Evolutionary conservation across 176 grass and related monocot genomes (phyloP).

Genomic region (Zea luxurians): DNA sequence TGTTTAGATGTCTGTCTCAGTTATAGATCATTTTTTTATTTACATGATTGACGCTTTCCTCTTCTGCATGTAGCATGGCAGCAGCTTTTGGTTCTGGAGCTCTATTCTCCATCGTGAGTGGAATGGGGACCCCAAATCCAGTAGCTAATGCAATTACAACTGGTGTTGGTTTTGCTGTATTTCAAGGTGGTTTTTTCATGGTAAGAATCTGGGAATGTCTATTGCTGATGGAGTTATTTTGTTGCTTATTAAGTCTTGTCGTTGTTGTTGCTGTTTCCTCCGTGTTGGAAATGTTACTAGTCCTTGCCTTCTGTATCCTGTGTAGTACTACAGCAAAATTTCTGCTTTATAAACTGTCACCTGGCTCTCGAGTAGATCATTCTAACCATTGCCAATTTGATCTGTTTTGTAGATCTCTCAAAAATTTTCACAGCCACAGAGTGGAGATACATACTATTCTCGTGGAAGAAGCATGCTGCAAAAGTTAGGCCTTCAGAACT

Average conservation of each 20-base stretch:
- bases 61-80: slow-evolving; percentile 74
- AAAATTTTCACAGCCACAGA: slow-evolving; percentile 71
- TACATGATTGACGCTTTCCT: slow-evolving; percentile 20
- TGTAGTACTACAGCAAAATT: slow-evolving; percentile 7
- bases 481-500: slow-evolving; percentile 85
- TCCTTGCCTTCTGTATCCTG: background rate
- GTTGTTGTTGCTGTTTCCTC: background rate
- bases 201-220: slow-evolving; percentile 46
- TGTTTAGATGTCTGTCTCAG: background rate
- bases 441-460: slow-evolving; percentile 77
- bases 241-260: slow-evolving; percentile 15
- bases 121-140: slow-evolving; percentile 89
- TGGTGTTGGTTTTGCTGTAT: slow-evolving; percentile 87
- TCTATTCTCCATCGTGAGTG: slow-evolving; percentile 95
- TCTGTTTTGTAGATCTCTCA: slow-evolving; percentile 70
- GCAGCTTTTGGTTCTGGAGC: slow-evolving; percentile 97
- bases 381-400: slow-evolving; percentile 5
- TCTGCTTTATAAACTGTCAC: slow-evolving; percentile 22
- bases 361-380: background rate
- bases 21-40: background rate
- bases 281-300: background rate
- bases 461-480: slow-evolving; percentile 71
- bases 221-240: slow-evolving; percentile 3
- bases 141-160: slow-evolving; percentile 80
- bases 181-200: slow-evolving; percentile 97